Percentiles rank a stretch among this genome's conserved stretches.
Conservation (phyloP, 306 rosid genomes). For the Oxytropis ochrocephala region DNA sequence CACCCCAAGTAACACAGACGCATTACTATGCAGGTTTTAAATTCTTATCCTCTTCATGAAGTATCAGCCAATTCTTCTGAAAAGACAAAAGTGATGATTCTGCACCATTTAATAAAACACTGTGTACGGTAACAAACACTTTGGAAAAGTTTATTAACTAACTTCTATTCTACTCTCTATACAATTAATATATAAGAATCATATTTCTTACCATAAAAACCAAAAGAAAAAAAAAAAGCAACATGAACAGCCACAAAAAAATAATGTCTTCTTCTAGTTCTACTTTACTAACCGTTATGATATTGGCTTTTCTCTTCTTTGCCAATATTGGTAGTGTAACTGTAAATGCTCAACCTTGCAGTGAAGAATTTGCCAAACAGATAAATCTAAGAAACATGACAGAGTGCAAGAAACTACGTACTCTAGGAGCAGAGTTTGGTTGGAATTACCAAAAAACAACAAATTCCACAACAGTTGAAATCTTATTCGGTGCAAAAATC, state of each 20-base stretch:
- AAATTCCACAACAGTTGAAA: neutral
- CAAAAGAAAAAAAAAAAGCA: no score
- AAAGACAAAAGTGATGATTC: neutral
- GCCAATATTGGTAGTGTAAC: neutral
- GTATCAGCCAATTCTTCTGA: neutral
- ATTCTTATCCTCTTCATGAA: constrained; percentile 31
- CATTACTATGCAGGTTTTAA: no score
- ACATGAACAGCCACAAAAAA: neutral
- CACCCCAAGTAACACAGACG: no score
- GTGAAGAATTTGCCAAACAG: neutral
- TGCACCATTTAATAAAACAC: neutral
- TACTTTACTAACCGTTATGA: neutral
- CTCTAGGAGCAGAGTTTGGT: constrained; percentile 54
- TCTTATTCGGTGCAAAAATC: constrained; percentile 37
- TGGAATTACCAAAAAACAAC: constrained; percentile 27
- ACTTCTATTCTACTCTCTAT: neutral
- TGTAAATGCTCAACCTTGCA: neutral
- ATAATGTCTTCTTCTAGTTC: constrained; percentile 12
- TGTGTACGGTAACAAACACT: no score
- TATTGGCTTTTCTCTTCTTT: constrained; percentile 17
- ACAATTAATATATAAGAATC: neutral
- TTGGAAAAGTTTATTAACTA: neutral
- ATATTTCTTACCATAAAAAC: neutral
- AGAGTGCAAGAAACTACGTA: constrained; percentile 43
- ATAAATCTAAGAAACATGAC: neutral